These are phyloP conservation scores for Sporothrix dimorphospora DNA, from an alignment of 2,329 filamentous ascomycete genomes.

Conservation along the genomic window DNA sequence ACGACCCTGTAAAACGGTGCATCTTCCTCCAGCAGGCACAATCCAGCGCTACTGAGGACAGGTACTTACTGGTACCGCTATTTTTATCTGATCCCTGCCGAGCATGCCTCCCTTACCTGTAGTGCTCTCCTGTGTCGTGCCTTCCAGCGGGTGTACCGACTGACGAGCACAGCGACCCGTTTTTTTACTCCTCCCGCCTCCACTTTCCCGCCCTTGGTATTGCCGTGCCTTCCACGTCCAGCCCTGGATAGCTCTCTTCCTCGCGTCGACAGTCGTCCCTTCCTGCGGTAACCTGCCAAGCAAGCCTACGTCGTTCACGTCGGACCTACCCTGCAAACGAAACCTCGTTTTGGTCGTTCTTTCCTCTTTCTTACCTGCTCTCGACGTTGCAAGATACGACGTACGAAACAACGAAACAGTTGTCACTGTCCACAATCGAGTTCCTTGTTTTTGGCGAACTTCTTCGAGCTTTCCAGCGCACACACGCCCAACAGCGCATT, in stretches of 20 bases:
- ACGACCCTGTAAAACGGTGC: neutral
- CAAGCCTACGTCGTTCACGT: constrained; percentile 2
- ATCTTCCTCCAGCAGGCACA: neutral
- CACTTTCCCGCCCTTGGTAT: constrained; percentile 1
- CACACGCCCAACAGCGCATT: neutral
- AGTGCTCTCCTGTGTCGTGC: neutral
- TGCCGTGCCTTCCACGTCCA: constrained; percentile 2
- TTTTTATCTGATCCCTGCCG: neutral
- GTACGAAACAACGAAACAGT: neutral
- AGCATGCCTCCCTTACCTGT: too few relatives aligned
- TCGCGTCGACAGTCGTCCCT: neutral
- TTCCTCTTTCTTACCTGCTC: neutral
- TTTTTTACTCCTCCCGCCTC: constrained; percentile 9
- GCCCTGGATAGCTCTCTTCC: neutral
- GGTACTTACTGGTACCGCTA: neutral
- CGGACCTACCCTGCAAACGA: constrained; percentile 1
- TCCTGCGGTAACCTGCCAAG: neutral
- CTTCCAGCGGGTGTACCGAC: neutral
- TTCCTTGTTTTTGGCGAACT: neutral
- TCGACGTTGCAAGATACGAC: neutral
- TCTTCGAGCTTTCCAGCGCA: neutral
- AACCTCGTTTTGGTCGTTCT: neutral
- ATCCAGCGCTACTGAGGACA: neutral
- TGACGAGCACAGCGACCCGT: neutral
- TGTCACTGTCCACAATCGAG: neutral